These are phyloP conservation scores for Fusarium sp. DNA, from an alignment of 2,329 filamentous ascomycete genomes.

Conservation along the genomic window DNA sequence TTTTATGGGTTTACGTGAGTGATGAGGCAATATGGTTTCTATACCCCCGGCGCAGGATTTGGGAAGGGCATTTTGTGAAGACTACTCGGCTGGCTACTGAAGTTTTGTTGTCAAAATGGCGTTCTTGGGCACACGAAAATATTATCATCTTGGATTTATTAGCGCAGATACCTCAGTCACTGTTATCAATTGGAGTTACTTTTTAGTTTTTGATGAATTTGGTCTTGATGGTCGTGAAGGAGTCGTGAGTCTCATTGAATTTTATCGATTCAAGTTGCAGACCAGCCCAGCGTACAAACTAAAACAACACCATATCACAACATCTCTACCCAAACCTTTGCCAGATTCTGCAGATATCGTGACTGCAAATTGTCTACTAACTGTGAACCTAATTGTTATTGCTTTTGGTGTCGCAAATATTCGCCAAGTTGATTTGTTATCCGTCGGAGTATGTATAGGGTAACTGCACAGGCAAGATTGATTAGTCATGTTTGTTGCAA, in stretches of 20 bases:
- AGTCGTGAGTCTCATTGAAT: too few relatives aligned
- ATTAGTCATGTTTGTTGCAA: not conserved
- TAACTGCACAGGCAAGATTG: fast-evolving
- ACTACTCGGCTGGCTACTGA: slow-evolving; percentile 11
- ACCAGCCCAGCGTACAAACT: too few relatives aligned
- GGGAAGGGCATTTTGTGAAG: slow-evolving; percentile 13
- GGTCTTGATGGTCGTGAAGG: too few relatives aligned
- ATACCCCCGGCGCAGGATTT: slow-evolving; percentile 28
- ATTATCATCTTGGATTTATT: slow-evolving; percentile 11
- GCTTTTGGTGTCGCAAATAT: too few relatives aligned
- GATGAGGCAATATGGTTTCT: slow-evolving; percentile 28
- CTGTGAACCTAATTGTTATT: too few relatives aligned
- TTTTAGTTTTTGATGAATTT: not conserved
- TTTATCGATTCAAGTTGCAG: too few relatives aligned
- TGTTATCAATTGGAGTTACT: not conserved
- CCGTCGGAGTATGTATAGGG: too few relatives aligned
- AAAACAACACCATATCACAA: too few relatives aligned
- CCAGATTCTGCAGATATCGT: too few relatives aligned
- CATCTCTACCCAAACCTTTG: too few relatives aligned
- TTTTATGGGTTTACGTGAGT: not conserved
- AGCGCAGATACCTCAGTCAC: slow-evolving; percentile 29
- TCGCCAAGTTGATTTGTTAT: too few relatives aligned
- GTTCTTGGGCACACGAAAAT: slow-evolving; percentile 7
- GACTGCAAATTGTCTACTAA: too few relatives aligned
- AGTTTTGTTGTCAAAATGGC: slow-evolving; percentile 19